A percentile compares a stretch with the other conserved stretches of the same genome.
Evolutionary conservation across 495 filamentous ascomycete genomes (phyloP).

Genomic region (Xylaria curta): DNA sequence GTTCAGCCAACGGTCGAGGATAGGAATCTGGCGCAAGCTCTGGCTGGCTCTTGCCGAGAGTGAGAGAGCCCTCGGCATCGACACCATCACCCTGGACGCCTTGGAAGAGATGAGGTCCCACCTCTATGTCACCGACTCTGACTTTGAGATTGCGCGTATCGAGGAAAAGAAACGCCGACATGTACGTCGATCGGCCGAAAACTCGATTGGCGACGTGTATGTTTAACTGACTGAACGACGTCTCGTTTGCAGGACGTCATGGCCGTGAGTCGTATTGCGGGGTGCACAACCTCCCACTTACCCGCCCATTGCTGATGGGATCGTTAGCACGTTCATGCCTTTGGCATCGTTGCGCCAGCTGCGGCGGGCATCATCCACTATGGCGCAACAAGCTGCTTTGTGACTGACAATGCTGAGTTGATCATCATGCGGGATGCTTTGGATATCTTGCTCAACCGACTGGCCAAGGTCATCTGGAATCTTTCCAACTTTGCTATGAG

Average conservation of each 20-base stretch:
- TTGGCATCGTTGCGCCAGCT: conserved; percentile 65
- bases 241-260: conserved; percentile 47
- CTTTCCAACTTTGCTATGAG: conserved; percentile 76
- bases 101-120: conserved; percentile 77
- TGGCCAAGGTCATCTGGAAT: conserved; percentile 84
- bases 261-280: conserved; percentile 22
- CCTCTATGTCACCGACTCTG: conserved; percentile 74
- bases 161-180: conserved; percentile 79
- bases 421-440: conserved; percentile 79
- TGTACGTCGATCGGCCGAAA: conserved; percentile 53
- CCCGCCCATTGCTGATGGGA: neutral
- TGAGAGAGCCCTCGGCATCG: conserved; percentile 71
- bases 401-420: conserved; percentile 52
- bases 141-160: conserved; percentile 75
- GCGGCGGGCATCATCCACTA: conserved; percentile 90
- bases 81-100: conserved; percentile 71
- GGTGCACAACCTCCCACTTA: neutral
- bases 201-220: conserved; percentile 47
- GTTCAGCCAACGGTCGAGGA: conserved; percentile 74
- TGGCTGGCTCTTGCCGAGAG: conserved; percentile 87
- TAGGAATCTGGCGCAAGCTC: conserved; percentile 77
- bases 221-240: conserved; percentile 5
- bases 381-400: conserved; percentile 47
- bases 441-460: conserved; percentile 80
- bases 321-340: conserved; percentile 68